Percentiles rank a stretch among this genome's conserved stretches.
phyloP scores from a whole-genome alignment of 78 protist genomes.

The Tieghemostelium lacteum region DNA sequence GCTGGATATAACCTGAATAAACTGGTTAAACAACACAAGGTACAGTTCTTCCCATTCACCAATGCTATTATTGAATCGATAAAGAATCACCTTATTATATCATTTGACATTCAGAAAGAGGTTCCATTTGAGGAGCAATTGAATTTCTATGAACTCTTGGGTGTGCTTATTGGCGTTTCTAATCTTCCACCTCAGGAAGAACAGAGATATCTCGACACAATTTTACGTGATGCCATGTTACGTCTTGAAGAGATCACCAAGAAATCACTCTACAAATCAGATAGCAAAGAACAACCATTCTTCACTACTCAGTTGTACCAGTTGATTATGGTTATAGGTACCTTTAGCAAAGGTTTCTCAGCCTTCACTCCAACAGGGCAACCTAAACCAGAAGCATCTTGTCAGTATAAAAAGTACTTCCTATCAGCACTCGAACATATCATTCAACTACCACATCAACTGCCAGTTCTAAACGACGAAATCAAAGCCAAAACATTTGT shows the following conservation, averaged over 20 bases:
- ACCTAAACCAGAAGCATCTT: constrained; percentile 1
- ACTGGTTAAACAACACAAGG: constrained; percentile 52
- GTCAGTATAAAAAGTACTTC: constrained; percentile 42
- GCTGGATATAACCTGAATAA: constrained; percentile 56
- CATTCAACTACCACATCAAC: constrained; percentile 29
- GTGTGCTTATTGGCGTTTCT: constrained; percentile 64
- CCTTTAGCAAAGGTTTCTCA: constrained; percentile 61
- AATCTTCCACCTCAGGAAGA: constrained; percentile 14
- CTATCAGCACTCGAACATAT: constrained; percentile 10
- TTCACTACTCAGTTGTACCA: constrained; percentile 36
- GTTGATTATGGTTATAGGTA: constrained; percentile 54
- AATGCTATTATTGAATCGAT: constrained; percentile 51
- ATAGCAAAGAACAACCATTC: constrained; percentile 59
- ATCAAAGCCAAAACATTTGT: constrained; percentile 50
- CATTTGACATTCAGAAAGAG: constrained; percentile 65
- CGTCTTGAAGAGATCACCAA: constrained; percentile 35
- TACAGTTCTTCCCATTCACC: constrained; percentile 49
- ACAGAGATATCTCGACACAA: constrained; percentile 30
- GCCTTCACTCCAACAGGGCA: background rate
- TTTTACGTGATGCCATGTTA: constrained; percentile 12
- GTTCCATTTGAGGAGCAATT: constrained; percentile 76
- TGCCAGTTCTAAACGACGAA: constrained; percentile 53
- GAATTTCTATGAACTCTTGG: constrained; percentile 61
- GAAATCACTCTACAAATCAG: constrained; percentile 30
- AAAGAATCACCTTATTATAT: constrained; percentile 53